These are phyloP conservation scores for Penicillium simplicissimum DNA, from an alignment of 495 filamentous ascomycete species.

Conservation along the genomic window DNA sequence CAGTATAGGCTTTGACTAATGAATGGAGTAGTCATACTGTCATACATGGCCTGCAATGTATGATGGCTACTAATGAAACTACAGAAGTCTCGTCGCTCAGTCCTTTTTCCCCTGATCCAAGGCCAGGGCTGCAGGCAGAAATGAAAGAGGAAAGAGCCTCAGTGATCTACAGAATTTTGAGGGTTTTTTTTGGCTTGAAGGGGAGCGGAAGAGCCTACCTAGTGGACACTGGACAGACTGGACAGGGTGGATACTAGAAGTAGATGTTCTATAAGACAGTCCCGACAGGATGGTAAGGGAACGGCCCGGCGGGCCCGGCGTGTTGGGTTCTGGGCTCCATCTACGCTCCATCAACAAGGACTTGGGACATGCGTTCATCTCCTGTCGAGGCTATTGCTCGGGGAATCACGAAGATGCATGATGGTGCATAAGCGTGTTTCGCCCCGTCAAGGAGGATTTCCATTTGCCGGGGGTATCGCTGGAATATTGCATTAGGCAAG, in stretches of 20 bases:
- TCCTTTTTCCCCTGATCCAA: background rate
- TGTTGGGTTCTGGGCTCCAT: background rate
- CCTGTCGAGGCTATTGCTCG: background rate
- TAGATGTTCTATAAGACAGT: background rate
- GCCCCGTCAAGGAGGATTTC: slow-evolving; percentile 40
- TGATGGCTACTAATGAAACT: background rate
- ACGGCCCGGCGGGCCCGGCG: slow-evolving; percentile 4
- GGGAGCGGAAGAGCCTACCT: background rate
- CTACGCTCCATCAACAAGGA: background rate
- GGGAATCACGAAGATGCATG: background rate
- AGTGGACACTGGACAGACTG: background rate
- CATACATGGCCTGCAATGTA: background rate
- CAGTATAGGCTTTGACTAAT: background rate
- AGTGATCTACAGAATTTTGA: background rate
- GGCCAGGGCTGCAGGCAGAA: background rate
- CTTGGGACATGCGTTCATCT: background rate
- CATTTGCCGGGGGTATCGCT: background rate
- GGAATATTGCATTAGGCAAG: background rate
- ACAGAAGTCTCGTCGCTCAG: background rate
- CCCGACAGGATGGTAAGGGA: slow-evolving; percentile 7
- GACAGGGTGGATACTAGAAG: too few relatives aligned
- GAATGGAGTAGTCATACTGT: too few relatives aligned
- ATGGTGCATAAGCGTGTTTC: slow-evolving; percentile 16
- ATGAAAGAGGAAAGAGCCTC: background rate
- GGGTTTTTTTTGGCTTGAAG: background rate